Conservation (phyloP, 2,329 filamentous ascomycete species). For the Aureobasidium zeae region DNA sequence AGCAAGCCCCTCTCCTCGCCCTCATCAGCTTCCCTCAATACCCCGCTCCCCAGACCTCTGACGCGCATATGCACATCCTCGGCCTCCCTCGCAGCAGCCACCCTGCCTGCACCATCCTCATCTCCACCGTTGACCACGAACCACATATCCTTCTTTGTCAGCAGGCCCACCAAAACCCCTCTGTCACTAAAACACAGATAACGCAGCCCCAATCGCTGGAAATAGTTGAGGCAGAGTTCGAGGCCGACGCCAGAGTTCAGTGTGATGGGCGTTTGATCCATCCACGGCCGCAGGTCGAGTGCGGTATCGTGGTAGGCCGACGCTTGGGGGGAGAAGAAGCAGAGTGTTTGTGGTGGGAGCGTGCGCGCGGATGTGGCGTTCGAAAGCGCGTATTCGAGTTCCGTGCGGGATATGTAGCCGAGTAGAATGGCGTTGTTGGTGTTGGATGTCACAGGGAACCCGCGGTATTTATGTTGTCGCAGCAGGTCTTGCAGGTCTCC, state of each 20-base stretch:
- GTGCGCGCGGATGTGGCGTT: slow-evolving; percentile 48
- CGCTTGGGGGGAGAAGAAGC: slow-evolving; percentile 75
- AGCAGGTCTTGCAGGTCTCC: slow-evolving; percentile 63
- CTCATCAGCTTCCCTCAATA: slow-evolving; percentile 29
- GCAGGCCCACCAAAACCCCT: slow-evolving; percentile 69
- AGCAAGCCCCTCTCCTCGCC: slow-evolving; percentile 34
- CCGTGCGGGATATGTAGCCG: slow-evolving; percentile 88
- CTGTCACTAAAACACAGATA: slow-evolving; percentile 83
- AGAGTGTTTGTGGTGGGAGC: slow-evolving; percentile 62
- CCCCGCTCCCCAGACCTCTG: slow-evolving; percentile 25
- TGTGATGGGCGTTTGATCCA: slow-evolving; percentile 96
- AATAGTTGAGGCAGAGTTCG: slow-evolving; percentile 82
- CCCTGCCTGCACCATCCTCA: slow-evolving; percentile 36
- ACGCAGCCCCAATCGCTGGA: slow-evolving; percentile 83
- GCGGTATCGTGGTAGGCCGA: slow-evolving; percentile 67
- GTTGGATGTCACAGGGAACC: slow-evolving; percentile 83
- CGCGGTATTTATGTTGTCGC: slow-evolving; percentile 66
- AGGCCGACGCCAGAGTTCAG: slow-evolving; percentile 62
- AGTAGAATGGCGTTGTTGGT: slow-evolving; percentile 68
- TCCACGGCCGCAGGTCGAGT: slow-evolving; percentile 89
- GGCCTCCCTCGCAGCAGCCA: slow-evolving; percentile 1
- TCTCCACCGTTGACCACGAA: slow-evolving; percentile 76
- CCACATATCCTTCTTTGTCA: slow-evolving; percentile 98
- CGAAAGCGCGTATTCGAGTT: slow-evolving; percentile 72
- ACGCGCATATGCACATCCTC: slow-evolving; percentile 20